Evolutionary conservation across 2,329 filamentous ascomycete genomes (phyloP).

Genomic region (Colletotrichum gigasporum): DNA sequence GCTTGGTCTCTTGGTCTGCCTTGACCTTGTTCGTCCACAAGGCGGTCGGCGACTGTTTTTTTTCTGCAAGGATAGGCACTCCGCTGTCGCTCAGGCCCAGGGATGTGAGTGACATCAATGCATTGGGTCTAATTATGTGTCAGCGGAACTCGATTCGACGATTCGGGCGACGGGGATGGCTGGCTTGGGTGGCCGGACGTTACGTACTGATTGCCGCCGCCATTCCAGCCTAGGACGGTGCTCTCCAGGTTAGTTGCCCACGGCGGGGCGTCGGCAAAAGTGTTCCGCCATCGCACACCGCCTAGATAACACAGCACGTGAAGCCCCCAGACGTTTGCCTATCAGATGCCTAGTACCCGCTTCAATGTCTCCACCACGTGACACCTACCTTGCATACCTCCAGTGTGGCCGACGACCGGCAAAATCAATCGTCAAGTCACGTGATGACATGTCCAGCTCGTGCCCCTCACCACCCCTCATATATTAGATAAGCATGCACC

Average conservation of each 20-base stretch:
- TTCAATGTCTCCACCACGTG: not conserved
- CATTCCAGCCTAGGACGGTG: constrained; percentile 4
- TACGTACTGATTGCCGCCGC: constrained; percentile 22
- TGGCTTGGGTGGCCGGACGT: constrained; percentile 1
- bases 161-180: not conserved
- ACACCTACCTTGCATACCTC: constrained; percentile 6
- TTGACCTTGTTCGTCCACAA: no score
- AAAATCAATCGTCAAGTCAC: not conserved
- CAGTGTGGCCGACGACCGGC: not conserved
- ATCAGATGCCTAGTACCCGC: not conserved
- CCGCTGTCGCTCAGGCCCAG: not conserved
- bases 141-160: constrained; percentile 30
- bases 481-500: no score
- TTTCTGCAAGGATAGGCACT: constrained; percentile 3
- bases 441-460: not conserved
- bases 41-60: constrained; percentile 20
- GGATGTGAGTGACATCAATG: constrained; percentile 26
- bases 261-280: constrained; percentile 20
- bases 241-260: no score
- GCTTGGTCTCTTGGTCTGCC: no score
- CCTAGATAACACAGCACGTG: no score
- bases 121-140: constrained; percentile 23
- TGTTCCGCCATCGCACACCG: no score
- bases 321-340: not conserved
- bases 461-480: not conserved